These are phyloP conservation scores for Piper betle DNA, from an alignment of 164 flowering plant species.

Conservation along the genomic window DNA sequence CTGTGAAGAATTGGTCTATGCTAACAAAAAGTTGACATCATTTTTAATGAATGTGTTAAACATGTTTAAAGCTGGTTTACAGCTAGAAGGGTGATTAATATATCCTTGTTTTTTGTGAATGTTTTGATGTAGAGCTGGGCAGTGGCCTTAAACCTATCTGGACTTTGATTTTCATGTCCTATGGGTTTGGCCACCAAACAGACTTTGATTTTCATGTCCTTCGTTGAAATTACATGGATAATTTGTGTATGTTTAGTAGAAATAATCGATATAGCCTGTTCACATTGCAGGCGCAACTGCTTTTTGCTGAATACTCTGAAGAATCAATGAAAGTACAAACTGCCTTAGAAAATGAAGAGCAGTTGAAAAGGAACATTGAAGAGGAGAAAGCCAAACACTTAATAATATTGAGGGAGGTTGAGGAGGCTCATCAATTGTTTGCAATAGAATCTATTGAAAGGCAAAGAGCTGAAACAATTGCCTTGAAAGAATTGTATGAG, in stretches of 20 bases:
- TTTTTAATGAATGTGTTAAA: neutral
- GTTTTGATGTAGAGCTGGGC: too few species aligned
- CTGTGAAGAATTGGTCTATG: constrained; percentile 52
- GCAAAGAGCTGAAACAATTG: constrained; percentile 52
- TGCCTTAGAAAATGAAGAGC: constrained; percentile 48
- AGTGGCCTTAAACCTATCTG: neutral
- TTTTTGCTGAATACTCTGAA: constrained; percentile 53
- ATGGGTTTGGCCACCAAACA: neutral
- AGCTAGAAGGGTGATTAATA: neutral
- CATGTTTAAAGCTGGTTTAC: too few species aligned
- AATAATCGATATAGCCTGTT: neutral
- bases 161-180: neutral
- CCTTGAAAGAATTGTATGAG: constrained; percentile 42
- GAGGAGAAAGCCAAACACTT: constrained; percentile 51
- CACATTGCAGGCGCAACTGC: constrained; percentile 34
- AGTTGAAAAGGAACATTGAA: constrained; percentile 39
- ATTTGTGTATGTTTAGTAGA: neutral
- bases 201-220: neutral
- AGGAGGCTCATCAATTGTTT: constrained; percentile 44
- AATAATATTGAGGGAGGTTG: constrained; percentile 46
- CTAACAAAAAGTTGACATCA: constrained; percentile 43
- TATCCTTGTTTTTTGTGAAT: too few species aligned
- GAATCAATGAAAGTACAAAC: constrained; percentile 43
- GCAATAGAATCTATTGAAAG: constrained; percentile 52
- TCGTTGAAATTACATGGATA: neutral